Evolutionary conservation across 228 moss, liverwort and hornwort species (phyloP).

Genomic region (Sphagnum magellanicum): DNA sequence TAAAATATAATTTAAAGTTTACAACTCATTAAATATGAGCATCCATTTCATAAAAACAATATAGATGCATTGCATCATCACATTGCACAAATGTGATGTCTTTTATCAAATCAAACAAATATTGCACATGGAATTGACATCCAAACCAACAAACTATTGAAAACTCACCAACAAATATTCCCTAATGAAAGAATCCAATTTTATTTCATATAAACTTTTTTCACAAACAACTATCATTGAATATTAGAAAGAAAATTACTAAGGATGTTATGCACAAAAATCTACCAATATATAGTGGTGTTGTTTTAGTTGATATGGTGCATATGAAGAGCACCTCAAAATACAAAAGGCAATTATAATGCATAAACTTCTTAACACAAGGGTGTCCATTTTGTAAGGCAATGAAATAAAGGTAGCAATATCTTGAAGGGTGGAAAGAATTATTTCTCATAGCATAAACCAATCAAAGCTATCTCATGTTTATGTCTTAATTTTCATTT

Average conservation of each 20-base stretch:
- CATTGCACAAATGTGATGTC: constrained; percentile 72
- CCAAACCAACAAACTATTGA: too few species aligned
- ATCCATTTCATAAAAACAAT: constrained; percentile 86
- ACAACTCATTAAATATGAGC: constrained; percentile 63
- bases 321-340: constrained; percentile 58
- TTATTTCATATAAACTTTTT: neutral
- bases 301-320: too few species aligned
- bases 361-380: constrained; percentile 93
- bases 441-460: too few species aligned
- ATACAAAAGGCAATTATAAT: constrained; percentile 90
- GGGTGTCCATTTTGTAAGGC: constrained; percentile 61
- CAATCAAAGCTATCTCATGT: too few species aligned
- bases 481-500: too few species aligned
- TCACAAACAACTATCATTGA: too few species aligned
- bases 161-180: neutral
- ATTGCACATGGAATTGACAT: constrained; percentile 27
- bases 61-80: constrained; percentile 83
- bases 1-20: too few species aligned
- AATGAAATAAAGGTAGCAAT: constrained; percentile 64
- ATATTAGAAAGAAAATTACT: neutral
- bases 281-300: neutral
- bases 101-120: constrained; percentile 39
- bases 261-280: neutral
- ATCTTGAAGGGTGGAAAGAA: too few species aligned
- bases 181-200: neutral